These are phyloP conservation scores for Xylariaceae sp. DNA, from an alignment of 2,329 filamentous ascomycete species.

Conservation along the genomic window DNA sequence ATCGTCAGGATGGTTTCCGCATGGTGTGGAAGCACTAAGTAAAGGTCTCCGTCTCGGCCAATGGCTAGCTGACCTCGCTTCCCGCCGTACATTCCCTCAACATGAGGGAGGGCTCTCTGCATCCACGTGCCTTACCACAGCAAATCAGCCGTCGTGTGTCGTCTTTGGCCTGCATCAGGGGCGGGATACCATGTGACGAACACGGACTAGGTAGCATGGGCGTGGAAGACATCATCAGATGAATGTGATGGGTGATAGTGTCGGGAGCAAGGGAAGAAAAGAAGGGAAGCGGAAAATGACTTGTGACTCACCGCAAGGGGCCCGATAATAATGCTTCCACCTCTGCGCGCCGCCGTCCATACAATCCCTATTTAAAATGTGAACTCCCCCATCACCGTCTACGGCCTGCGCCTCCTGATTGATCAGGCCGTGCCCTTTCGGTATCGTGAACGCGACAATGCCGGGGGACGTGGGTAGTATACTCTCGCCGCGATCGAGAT, in stretches of 20 bases:
- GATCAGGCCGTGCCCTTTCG: constrained; percentile 41
- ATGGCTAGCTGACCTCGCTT: constrained; percentile 36
- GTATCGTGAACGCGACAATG: constrained; percentile 41
- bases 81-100: constrained; percentile 28
- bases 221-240: not conserved
- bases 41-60: constrained; percentile 32
- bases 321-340: constrained; percentile 39
- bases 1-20: constrained; percentile 28
- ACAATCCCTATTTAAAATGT: constrained; percentile 44
- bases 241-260: not conserved
- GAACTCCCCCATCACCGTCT: constrained; percentile 41
- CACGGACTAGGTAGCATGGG: not conserved
- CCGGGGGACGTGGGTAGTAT: constrained; percentile 38
- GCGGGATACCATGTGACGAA: not conserved
- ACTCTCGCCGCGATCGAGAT: constrained; percentile 32
- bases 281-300: not conserved
- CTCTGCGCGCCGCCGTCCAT: constrained; percentile 26
- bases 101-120: constrained; percentile 29
- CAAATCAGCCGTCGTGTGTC: not conserved
- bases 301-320: constrained; percentile 28
- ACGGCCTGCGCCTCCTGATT: constrained; percentile 47
- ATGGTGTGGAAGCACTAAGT: constrained; percentile 35
- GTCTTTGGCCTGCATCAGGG: not conserved
- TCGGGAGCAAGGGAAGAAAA: not conserved
- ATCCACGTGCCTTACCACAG: constrained; percentile 25